phyloP scores from a whole-genome alignment of 2,329 filamentous ascomycete genomes.

The Trichoderma koningii region DNA sequence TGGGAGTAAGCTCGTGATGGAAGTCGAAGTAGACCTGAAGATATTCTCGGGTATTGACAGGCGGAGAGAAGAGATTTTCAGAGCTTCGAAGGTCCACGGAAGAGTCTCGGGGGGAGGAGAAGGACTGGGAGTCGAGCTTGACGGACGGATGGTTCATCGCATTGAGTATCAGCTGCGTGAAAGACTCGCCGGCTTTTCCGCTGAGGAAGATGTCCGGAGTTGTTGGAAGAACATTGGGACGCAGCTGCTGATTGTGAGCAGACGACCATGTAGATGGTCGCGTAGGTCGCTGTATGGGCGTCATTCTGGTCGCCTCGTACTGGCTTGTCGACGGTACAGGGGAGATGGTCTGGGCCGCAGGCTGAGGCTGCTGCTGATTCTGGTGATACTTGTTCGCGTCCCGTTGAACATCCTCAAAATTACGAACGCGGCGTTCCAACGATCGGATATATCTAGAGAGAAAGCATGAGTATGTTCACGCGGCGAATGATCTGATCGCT shows the following conservation, averaged over 20 bases:
- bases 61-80: background rate
- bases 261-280: background rate
- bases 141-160: conserved; percentile 16
- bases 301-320: background rate
- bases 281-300: background rate
- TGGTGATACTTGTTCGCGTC: conserved; percentile 7
- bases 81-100: background rate
- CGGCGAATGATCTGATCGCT: no score
- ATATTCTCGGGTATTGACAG: conserved; percentile 7
- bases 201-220: conserved; percentile 19
- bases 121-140: conserved; percentile 7
- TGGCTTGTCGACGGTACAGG: conserved; percentile 8
- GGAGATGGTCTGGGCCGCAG: background rate
- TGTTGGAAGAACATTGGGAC: conserved; percentile 5
- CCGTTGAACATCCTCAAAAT: conserved; percentile 14
- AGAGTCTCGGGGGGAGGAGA: conserved; percentile 7
- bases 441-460: conserved; percentile 12
- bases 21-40: conserved; percentile 15
- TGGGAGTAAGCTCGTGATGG: conserved; percentile 18
- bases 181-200: conserved; percentile 19
- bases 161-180: conserved; percentile 16
- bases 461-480: background rate
- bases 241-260: background rate
- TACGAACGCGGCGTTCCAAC: conserved; percentile 17
- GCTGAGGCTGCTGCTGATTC: background rate